Base-by-base conservation (phyloP, 2,329 filamentous ascomycete species). In the Alternaria dauci region DNA sequence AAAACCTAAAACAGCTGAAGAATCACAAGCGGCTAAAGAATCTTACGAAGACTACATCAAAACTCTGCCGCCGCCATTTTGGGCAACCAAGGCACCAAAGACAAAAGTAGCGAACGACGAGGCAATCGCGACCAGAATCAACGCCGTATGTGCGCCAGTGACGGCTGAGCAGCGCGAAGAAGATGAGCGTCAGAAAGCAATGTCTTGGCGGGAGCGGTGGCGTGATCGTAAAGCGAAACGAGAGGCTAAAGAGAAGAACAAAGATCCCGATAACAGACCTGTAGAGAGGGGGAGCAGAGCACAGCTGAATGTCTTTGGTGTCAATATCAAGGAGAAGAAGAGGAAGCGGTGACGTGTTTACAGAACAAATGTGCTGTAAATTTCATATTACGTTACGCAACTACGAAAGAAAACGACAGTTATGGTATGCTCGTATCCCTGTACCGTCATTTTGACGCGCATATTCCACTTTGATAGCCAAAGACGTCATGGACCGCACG, bases 381-480 rank as follows among this genome's bases (percentile, higher is more conserved):
- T 30, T 30, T 8, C 28, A 30, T 30, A 30, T 9, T 1, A 12
- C 4, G 2, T 30, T 5, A 0, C 28, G 7, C 28, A 30, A 30
- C 9, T 0, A 5, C 28, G 5, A 30, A 12, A 30, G 0, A 0
- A 5, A 0, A 30, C 28, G 11, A 30, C 28, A 0, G 28, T 11
- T 30, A 12, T 30, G 11, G 28, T 30, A 12, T 30, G 11, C 28
- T 0, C 28, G 28, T 11, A 12, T 12, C 28, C 5, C 28, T 12
- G 8, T 11, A 30, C 9, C 28, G 11, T 5, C 8, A 0, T 30
- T 12, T 8, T 12, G 9, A 0, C 3, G 28, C 11, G 8, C 28
- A 30, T 5, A 3, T 30, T 0, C 11, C 0, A 12, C 5, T 0
- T 30, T 0, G 28, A 0, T 30, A 11, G 9, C 28, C 0, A 11